A percentile compares a stretch with the other conserved stretches of the same genome.
Evolutionary conservation across 129 eudicot species (phyloP).

Genomic region (Flaveria sonorensis): DNA sequence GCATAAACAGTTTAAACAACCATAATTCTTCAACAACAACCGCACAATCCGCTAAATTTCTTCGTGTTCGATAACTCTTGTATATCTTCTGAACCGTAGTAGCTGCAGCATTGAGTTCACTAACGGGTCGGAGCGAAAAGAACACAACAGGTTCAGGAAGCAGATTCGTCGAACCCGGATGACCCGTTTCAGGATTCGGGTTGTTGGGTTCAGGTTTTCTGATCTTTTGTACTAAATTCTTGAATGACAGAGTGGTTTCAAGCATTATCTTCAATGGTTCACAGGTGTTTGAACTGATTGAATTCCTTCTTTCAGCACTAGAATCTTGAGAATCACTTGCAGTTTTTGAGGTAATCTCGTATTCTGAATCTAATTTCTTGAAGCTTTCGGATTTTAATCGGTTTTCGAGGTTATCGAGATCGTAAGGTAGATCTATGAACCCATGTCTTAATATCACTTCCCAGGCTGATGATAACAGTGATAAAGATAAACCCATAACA

Average conservation of each 20-base stretch:
- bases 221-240: constrained; percentile 52
- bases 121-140: constrained; percentile 80
- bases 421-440: constrained; percentile 33
- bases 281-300: constrained; percentile 47
- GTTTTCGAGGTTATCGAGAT: constrained; percentile 37
- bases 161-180: constrained; percentile 33
- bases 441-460: constrained; percentile 46
- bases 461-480: constrained; percentile 59
- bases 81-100: constrained; percentile 73
- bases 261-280: constrained; percentile 66
- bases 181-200: constrained; percentile 31
- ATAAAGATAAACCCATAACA: constrained; percentile 60
- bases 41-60: constrained; percentile 94
- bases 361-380: constrained; percentile 48
- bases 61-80: constrained; percentile 83
- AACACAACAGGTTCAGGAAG: constrained; percentile 71
- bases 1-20: constrained; percentile 40
- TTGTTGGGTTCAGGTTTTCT: constrained; percentile 32
- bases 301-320: constrained; percentile 44
- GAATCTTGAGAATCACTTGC: constrained; percentile 19
- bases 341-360: too few relatives aligned
- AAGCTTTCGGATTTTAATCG: constrained; percentile 48
- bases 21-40: constrained; percentile 92
- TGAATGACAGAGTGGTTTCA: constrained; percentile 69
- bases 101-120: constrained; percentile 94